Evolutionary conservation across 495 filamentous ascomycete species (phyloP), one percentile per base, ranked within the genome.

Genomic region (Evernia prunastri): DNA sequence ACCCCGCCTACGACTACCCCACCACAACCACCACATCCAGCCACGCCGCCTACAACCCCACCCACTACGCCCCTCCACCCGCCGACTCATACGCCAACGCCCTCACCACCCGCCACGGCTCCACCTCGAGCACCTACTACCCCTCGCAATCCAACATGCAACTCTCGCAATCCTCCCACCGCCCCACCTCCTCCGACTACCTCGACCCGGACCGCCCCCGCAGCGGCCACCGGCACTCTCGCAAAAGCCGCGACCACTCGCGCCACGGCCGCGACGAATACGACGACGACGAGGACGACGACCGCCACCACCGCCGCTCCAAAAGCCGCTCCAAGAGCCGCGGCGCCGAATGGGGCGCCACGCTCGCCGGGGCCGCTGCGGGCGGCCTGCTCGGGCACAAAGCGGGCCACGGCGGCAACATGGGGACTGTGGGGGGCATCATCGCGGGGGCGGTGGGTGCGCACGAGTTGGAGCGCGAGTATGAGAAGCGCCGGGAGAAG

Each of bases 401-500:
- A 66, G 65, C 74, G 18, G 79, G 80, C 23, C 80, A 82, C 0
- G 49, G 49, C 1, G 76, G 76, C 13, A 70, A 73, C 10, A 65
- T 86, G 9, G 81, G 79, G 11, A 82, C 81, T 11, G 60, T 82
- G 2, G 70, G 77, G 0, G 84, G 83, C 0, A 67, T 76, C 11
- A 77, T 82, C 0, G 81, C 78, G 3, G 84, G 84, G 0, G 84
- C 83, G 1, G 73, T 85, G 3, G 83, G 80, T 0, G 84, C 84
- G 23, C 86, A 84, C 49, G 72, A 79, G 8, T 66, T 84, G 25
- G 73, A 73, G 36, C 61, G 68, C 23, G 64, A 68, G 18, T 77
- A 82, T 69, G 70, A 80, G 33, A 78, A 80, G 68, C 76, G 81
- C 69, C 67, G 78, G 31, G 77, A 79, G 69, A 64, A 79, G 35